These are phyloP conservation scores for Boletus fagicola DNA, from an alignment of 768 basidiomycete species.

Conservation along the genomic window DNA sequence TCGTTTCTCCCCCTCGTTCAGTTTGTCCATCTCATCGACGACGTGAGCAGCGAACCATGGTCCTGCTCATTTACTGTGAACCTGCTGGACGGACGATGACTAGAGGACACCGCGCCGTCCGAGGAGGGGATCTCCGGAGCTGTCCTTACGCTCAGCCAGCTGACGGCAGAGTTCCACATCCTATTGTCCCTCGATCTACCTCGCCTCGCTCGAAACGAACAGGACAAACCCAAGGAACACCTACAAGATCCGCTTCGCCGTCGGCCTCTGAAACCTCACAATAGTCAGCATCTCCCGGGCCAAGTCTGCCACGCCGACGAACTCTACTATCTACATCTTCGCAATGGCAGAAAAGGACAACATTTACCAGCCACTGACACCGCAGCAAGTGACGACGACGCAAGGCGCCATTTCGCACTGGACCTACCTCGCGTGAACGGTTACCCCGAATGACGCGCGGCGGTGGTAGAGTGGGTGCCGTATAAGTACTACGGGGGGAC, in stretches of 20 bases:
- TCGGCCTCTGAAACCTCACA: not conserved
- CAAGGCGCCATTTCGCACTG: not conserved
- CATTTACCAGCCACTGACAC: not conserved
- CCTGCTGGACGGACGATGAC: not conserved
- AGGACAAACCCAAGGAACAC: slow-evolving; percentile 10
- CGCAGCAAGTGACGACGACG: too few species aligned
- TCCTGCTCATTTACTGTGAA: not conserved
- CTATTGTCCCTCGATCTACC: slow-evolving; percentile 1
- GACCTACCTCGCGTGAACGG: not conserved
- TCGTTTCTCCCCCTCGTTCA: not conserved
- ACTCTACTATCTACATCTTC: slow-evolving; percentile 8
- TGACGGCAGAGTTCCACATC: not conserved
- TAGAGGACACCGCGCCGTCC: not conserved
- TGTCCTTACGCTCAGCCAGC: not conserved
- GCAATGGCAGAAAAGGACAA: slow-evolving; percentile 7
- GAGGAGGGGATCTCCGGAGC: slow-evolving; percentile 6
- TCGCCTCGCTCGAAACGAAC: slow-evolving; percentile 13
- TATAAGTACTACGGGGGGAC: too few species aligned
- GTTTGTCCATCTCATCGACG: not conserved
- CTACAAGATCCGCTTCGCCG: slow-evolving; percentile 5
- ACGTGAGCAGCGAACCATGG: not conserved
- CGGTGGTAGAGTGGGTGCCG: not conserved
- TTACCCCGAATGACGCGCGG: not conserved
- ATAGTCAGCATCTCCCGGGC: too few species aligned
- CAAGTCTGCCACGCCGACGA: slow-evolving; percentile 9